Base-by-base conservation (phyloP, 805 yeast species). In the Metschnikowia dekortorum region DNA sequence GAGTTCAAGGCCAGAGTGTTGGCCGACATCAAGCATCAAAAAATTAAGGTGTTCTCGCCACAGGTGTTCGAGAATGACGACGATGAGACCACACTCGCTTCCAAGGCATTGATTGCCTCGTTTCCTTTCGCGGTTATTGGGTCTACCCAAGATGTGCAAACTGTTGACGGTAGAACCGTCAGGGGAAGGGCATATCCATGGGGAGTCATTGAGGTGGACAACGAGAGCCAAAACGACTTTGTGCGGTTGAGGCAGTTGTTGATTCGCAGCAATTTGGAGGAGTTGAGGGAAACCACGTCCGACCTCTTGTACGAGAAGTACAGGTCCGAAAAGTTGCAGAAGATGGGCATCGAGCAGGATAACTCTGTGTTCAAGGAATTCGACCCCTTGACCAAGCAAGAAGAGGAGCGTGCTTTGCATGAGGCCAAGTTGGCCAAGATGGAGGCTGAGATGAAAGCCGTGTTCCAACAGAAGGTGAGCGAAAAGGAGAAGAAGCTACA, bases 401-500 rank as follows among this genome's bases (percentile, higher is more conserved):
- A 87, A 69, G 98, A 94, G 72, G 98, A 94, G 71, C 85, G 87
- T 63, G 84, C 86, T 34, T 78, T 89, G 64, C 98, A 94, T 67
- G 97, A 89, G 73, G 96, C 96, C 54, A 90, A 92, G 66, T 78
- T 94, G 61, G 86, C 91, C 51, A 89, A 89, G 75, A 82, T 94
- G 85, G 98, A 94, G 74, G 81, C 89, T 38, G 98, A 94, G 72
- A 90, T 94, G 97, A 91, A 92, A 74, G 78, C 84, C 29, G 96
- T 94, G 49, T 94, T 94, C 83, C 96, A 91, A 73, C 94, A 88
- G 65, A 94, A 94, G 75, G 99, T 94, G 32, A 76, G 86, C 52
- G 97, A 91, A 72, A 95, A 94, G 83, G 99, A 94, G 71, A 89
- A 90, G 80, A 92, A 92, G 75, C 81, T 94, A 65, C 96, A 91